Conservation (phyloP, 345 rosid genomes). For the Hibiscus mutabilis region DNA sequence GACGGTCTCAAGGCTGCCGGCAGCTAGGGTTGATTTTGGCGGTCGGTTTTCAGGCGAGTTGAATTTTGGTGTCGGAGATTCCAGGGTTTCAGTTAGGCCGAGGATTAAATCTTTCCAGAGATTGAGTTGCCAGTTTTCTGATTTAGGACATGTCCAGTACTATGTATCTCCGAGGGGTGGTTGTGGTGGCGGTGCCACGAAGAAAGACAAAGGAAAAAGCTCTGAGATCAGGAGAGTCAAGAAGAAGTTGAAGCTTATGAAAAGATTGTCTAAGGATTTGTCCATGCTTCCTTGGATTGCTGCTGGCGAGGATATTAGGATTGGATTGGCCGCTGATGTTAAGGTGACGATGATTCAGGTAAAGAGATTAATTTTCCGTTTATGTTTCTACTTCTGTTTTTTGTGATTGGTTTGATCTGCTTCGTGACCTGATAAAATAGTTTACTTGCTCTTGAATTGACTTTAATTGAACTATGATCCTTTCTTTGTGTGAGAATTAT, state of each 20-base stretch:
- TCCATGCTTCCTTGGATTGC: constrained; percentile 18
- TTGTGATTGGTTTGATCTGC: not conserved
- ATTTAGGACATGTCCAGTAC: constrained; percentile 25
- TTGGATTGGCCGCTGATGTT: constrained; percentile 14
- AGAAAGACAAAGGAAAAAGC: constrained; percentile 12
- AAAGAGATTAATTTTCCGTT: not conserved
- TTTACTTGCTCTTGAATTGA: not conserved
- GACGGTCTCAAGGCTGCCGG: not conserved
- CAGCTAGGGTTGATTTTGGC: not conserved
- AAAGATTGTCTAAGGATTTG: constrained; percentile 25
- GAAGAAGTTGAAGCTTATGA: constrained; percentile 30
- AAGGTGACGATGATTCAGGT: constrained; percentile 21
- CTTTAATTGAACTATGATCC: not conserved
- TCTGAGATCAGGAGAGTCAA: constrained; percentile 9
- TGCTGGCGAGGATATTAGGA: not conserved
- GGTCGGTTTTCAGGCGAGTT: not conserved
- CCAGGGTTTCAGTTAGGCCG: constrained; percentile 3
- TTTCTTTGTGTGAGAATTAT: not conserved
- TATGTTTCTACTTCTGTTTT: not conserved
- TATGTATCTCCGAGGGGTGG: constrained; percentile 16
- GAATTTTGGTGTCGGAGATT: constrained; percentile 2
- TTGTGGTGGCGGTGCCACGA: not conserved
- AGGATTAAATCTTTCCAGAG: constrained; percentile 5
- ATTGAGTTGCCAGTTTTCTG: constrained; percentile 21
- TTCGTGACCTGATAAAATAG: not conserved